These are phyloP conservation scores for Alternaria sp. DNA, from an alignment of 2,329 filamentous ascomycete genomes.

Conservation along the genomic window DNA sequence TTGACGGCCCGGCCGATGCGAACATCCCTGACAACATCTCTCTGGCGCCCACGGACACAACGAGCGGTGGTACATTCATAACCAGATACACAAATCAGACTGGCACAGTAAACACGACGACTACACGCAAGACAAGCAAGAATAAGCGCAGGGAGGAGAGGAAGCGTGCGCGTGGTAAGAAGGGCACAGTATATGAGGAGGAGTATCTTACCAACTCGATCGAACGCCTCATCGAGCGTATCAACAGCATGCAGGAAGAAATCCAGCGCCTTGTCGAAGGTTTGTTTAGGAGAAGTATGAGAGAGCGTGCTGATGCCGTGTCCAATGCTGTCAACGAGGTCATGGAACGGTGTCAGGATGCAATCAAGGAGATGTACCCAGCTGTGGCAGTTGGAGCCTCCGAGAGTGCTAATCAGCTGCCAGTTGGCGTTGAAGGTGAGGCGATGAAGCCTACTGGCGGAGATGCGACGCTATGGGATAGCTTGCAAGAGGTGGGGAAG, in stretches of 20 bases:
- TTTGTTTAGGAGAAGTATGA: conserved; percentile 81
- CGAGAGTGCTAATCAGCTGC: conserved; percentile 6
- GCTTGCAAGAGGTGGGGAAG: conserved; percentile 51
- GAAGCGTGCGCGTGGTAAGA: conserved; percentile 92
- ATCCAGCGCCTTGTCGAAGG: conserved; percentile 78
- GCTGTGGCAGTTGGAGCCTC: background rate
- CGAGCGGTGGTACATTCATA: conserved; percentile 82
- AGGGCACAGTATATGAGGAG: conserved; percentile 97
- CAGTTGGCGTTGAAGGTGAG: conserved; percentile 23
- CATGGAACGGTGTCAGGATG: conserved; percentile 71
- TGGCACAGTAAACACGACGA: conserved; percentile 76
- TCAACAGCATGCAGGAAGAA: conserved; percentile 77
- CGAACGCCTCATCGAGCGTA: conserved; percentile 80
- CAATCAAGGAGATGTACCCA: conserved; percentile 65
- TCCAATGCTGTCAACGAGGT: conserved; percentile 79
- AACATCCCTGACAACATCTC: conserved; percentile 94
- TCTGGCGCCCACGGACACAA: conserved; percentile 85
- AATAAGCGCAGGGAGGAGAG: conserved; percentile 91
- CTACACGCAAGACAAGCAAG: conserved; percentile 83
- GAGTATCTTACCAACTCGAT: conserved; percentile 95
- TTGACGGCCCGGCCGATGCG: conserved; percentile 46
- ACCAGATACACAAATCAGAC: conserved; percentile 87
- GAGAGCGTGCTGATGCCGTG: conserved; percentile 82
- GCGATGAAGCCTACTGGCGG: conserved; percentile 51
- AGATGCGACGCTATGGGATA: conserved; percentile 58